Evolutionary conservation across 2,329 filamentous ascomycete genomes (phyloP).

Genomic region (Thermochaetoides dissita): DNA sequence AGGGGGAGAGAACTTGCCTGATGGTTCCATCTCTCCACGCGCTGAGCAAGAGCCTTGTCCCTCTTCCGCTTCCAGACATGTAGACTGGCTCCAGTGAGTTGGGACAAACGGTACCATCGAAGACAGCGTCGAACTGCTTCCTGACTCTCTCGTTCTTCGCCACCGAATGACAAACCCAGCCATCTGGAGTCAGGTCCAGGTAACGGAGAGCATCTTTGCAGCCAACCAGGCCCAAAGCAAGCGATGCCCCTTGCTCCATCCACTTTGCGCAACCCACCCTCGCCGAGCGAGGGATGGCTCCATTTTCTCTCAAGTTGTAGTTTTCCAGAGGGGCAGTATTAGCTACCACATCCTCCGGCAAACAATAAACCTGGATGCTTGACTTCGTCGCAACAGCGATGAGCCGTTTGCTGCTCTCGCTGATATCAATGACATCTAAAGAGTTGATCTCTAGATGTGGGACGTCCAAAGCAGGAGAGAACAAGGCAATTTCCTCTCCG

Average conservation of each 20-base stretch:
- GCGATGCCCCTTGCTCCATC: slow-evolving; percentile 28
- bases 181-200: slow-evolving; percentile 31
- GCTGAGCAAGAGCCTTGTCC: slow-evolving; percentile 31
- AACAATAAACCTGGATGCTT: slow-evolving; percentile 22
- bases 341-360: slow-evolving; percentile 11
- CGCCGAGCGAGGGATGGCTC: slow-evolving; percentile 6
- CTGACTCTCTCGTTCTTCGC: slow-evolving; percentile 20
- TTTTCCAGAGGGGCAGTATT: slow-evolving; percentile 10
- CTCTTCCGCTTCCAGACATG: slow-evolving; percentile 19
- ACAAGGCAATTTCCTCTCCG: slow-evolving; percentile 18
- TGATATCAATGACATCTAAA: slow-evolving; percentile 19
- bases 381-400: slow-evolving; percentile 23
- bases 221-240: slow-evolving; percentile 33
- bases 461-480: slow-evolving; percentile 10
- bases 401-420: slow-evolving; percentile 10
- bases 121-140: slow-evolving; percentile 15
- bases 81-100: slow-evolving; percentile 33
- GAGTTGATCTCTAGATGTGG: slow-evolving; percentile 20
- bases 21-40: slow-evolving; percentile 41
- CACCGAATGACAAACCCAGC: slow-evolving; percentile 24
- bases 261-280: slow-evolving; percentile 27
- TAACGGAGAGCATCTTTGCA: slow-evolving; percentile 30
- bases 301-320: slow-evolving; percentile 12
- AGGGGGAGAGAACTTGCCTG: slow-evolving; percentile 16
- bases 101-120: slow-evolving; percentile 20